Base-by-base conservation (phyloP, 1,139 yeast species). In the Suhomyces atakaporum region DNA sequence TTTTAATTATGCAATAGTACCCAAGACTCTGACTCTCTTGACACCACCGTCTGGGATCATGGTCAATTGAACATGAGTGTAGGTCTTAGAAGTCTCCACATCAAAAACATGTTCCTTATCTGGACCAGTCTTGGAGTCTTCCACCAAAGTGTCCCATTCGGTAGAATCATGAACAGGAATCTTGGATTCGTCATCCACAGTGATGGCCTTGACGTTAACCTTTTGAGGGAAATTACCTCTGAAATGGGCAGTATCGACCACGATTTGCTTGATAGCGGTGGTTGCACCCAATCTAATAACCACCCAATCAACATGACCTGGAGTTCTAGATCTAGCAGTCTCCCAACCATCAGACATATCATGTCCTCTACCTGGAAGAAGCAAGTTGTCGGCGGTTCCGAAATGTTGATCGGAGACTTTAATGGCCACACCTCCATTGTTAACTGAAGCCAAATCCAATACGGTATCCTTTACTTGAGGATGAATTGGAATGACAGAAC, bases 321-420 rank as follows among this genome's bases (percentile, higher is more conserved):
- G 76, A 13, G 67, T 73, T 59, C 97, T 76, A 1, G 96, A 87
- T 57, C 97, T 78, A 49, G 79, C 79, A n/a, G 97, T 90, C 61
- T 90, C 97, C 97, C 97, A 90, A 11, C 98, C 98, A 55, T 92
- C 97, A 31, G 95, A 81, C 97, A 92, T 90, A 61, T 90, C 96
- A 50, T 74, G 78, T 31, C 98, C 98, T 45, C 97, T 78, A 8
- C 97, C 97, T 3, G 97, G 96, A 40, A 92, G 72, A 40, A 90
- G 66, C 47, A 90, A 69, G 63, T 90, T 90, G 59, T 85, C 94
- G 25, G 90, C 95, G 27, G 89, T 75, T 25, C 96, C 95, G 56
- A 90, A 90, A 63, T 89, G 97, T 64, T 90, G 95, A 63, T 90
- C 97, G 2, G 95, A 84, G 49, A 77, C 79, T 14, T 77, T 69